A percentile compares a stretch with the other conserved stretches of the same genome.
Conservation (phyloP, 2,329 filamentous ascomycete genomes). For the Geosmithia flava region DNA sequence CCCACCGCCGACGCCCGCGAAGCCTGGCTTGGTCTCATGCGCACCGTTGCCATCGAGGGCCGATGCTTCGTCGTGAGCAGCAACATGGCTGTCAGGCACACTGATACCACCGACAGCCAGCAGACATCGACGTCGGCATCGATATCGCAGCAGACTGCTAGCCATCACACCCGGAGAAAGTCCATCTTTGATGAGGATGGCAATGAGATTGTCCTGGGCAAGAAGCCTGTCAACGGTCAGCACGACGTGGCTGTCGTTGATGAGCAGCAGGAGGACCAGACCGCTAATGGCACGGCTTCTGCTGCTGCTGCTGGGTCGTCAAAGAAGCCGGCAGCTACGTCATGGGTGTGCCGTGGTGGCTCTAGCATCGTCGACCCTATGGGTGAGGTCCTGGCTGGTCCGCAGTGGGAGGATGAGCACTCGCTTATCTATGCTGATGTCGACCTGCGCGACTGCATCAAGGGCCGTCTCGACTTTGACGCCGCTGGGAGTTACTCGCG, state of each 20-base stretch:
- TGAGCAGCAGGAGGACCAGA: conserved; percentile 1
- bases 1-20: conserved; percentile 80
- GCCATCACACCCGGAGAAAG: conserved; percentile 15
- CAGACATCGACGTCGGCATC: conserved; percentile 15
- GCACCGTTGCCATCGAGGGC: conserved; percentile 70
- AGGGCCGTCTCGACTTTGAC: conserved; percentile 73
- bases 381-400: conserved; percentile 68
- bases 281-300: conserved; percentile 3
- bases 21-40: conserved; percentile 73
- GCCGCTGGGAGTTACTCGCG: conserved; percentile 77
- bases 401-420: conserved; percentile 69
- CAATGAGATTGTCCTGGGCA: conserved; percentile 37
- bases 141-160: conserved; percentile 25
- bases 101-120: neutral
- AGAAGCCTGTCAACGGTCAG: conserved; percentile 4
- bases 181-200: conserved; percentile 40
- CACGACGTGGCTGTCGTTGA: neutral
- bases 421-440: conserved; percentile 60
- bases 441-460: conserved; percentile 78
- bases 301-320: no score
- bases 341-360: conserved; percentile 61
- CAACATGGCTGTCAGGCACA: conserved; percentile 61
- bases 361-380: conserved; percentile 71
- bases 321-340: conserved; percentile 10
- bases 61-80: conserved; percentile 75